Evolutionary conservation across 2,329 filamentous ascomycete species (phyloP), one percentile per base, ranked within the genome.

Genomic region (Corynespora cassiicola): DNA sequence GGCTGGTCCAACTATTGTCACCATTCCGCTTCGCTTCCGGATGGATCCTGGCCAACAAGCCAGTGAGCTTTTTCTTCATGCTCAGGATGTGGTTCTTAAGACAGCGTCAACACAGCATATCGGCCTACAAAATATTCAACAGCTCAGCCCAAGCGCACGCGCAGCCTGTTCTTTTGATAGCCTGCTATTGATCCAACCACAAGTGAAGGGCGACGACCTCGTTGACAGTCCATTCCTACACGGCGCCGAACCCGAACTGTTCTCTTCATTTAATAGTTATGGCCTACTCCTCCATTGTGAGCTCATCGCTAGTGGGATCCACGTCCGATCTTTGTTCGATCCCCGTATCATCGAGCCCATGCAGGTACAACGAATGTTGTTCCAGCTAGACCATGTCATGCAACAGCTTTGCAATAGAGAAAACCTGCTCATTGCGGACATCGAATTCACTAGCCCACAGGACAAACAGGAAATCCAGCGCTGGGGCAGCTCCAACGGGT

Each of bases 161-260:
- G 69, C 77, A 38, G 78, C 77, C 1, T 80, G 77, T 47, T 75
- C 80, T 46, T 66, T 80, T 23, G 69, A 73, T 2, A 78, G 73
- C 0, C 74, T 76, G 4, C 57, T 81, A 3, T 75, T 81, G 0
- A 70, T 81, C 16, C 77, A 81, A 29, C 50, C 54, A 31, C 28
- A 16, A 31, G 28, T 14, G 22, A 38, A 20, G 28, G 20, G 9
- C 21, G 26, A 4, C 22, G 26, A 12, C 28, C 31, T 6, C 24
- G 36, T 10, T 19, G 24, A 4, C 21, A 24, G 9, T 16, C 36
- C 12, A 27, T 11, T 17, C 6, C 29, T 2, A 22, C n/a, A n/a
- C n/a, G n/a, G n/a, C n/a, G n/a, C n/a, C n/a, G n/a, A n/a, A n/a
- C n/a, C n/a, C n/a, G n/a, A n/a, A n/a, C n/a, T n/a, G n/a, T n/a